Evolutionary conservation across 306 rosid species (phyloP), one percentile per base, ranked within the genome.

Genomic region (Morella rubra): DNA sequence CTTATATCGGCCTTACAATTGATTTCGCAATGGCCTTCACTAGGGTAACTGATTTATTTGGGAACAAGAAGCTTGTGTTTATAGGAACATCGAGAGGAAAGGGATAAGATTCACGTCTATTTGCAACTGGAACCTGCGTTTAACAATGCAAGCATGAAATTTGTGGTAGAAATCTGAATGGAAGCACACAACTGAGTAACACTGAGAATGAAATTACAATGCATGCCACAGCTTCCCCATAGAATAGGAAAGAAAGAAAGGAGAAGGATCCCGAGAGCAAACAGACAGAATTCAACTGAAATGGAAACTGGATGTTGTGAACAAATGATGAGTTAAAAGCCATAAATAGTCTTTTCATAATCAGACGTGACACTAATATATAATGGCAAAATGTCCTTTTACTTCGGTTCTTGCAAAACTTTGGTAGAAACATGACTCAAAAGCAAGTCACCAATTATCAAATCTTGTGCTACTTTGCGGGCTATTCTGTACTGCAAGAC

Each of bases 91-190:
- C 91, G 72, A 91, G 84, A 54, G 96, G 88, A 86, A 84, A 96
- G 65, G 99, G 99, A 84, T 90, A 89, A 40, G 96, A 92, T 68
- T 91, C 98, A 87, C 97, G 76, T 81, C 98, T 97, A 88, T 92
- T 95, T 80, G 98, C 96, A 71, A 96, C 91, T 54, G 99, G 99
- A 84, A 96, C 98, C 99, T 91, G 77, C 44, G 53, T 84, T 80
- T 82, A 61, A 73, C 77, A 77, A 79, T 42, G 67, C 59, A 66
- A 73, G 74, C 50, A 77, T 79, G 59, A 77, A 83, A 82, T 5
- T n/a, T 65, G 22, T 42, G 41, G 42, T 18, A 14, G 50, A 65
- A 65, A 42, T 60, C 41, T 1, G 27, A 9, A 58, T 20, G 37
- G 32, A 13, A 58, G 10, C 10, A 58, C 37, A 60, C 8, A 56